These are phyloP conservation scores for Cornus florida DNA, from an alignment of 148 eudicot species.

Conservation along the genomic window DNA sequence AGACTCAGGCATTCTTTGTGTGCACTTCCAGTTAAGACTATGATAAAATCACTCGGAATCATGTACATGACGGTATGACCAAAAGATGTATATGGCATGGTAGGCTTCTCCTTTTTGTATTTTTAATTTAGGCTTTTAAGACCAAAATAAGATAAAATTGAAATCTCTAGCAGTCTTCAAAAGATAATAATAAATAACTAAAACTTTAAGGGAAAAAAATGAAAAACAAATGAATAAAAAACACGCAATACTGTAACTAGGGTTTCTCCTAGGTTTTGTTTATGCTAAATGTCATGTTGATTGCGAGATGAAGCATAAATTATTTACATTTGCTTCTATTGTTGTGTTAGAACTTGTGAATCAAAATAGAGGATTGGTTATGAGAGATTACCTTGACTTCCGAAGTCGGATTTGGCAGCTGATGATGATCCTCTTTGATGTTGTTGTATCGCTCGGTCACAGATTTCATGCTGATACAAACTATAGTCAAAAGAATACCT, in stretches of 20 bases:
- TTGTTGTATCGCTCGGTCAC: slow-evolving; percentile 55
- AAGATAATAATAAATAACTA: too few relatives aligned
- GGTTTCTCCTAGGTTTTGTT: background rate
- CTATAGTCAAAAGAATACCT: background rate
- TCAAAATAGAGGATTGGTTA: background rate
- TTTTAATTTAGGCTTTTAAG: too few relatives aligned
- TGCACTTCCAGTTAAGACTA: too few relatives aligned
- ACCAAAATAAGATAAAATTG: too few relatives aligned
- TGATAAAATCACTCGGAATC: too few relatives aligned
- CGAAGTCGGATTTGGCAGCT: slow-evolving; percentile 39
- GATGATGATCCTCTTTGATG: slow-evolving; percentile 46
- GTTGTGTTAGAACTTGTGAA: background rate
- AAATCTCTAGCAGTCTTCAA: background rate
- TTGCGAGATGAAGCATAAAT: background rate
- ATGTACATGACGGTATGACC: too few relatives aligned
- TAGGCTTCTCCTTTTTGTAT: too few relatives aligned
- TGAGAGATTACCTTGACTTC: slow-evolving; percentile 42
- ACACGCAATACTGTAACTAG: background rate
- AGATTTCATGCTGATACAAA: slow-evolving; percentile 52
- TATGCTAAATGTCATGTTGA: background rate
- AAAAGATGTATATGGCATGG: too few relatives aligned
- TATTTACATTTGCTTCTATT: background rate
- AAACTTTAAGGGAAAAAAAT: background rate
- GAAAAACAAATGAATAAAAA: background rate
- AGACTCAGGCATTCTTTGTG: too few relatives aligned